Percentiles rank a stretch among this genome's conserved stretches.
phyloP scores from a whole-genome alignment of 108 stramenopile species.

The Nitzschia sp. region DNA sequence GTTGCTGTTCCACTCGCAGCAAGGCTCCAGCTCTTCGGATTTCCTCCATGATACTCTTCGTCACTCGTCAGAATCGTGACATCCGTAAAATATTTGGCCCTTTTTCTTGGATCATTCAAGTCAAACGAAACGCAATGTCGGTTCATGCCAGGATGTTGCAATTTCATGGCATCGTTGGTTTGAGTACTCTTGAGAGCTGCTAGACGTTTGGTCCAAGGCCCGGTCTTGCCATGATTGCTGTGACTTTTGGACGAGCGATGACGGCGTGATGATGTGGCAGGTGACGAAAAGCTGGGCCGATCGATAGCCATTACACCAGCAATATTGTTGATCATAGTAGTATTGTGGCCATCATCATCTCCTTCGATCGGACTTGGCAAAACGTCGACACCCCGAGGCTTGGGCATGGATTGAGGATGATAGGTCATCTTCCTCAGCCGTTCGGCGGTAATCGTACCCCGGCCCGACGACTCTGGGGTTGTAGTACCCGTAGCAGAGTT shows the following conservation, averaged over 20 bases:
- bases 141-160: constrained; percentile 23
- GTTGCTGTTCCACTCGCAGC: not conserved
- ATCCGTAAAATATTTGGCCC: constrained; percentile 27
- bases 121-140: not conserved
- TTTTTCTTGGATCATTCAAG: constrained; percentile 37
- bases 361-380: not conserved
- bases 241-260: not conserved
- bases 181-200: constrained; percentile 1
- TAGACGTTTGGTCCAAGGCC: constrained; percentile 17
- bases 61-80: constrained; percentile 30
- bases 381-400: not conserved
- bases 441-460: not conserved
- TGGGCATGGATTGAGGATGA: not conserved
- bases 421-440: not conserved
- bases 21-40: not conserved
- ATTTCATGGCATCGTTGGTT: constrained; percentile 14
- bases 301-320: not conserved
- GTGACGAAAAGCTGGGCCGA: not conserved
- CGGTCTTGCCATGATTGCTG: not conserved
- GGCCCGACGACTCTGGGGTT: not conserved
- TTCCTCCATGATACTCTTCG: not conserved
- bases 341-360: not conserved
- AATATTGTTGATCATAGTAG: too few relatives aligned
- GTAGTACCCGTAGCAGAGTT: not conserved
- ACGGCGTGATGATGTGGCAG: not conserved